These are phyloP conservation scores for Galerina sulciceps DNA, from an alignment of 768 basidiomycete genomes.

Conservation along the genomic window DNA sequence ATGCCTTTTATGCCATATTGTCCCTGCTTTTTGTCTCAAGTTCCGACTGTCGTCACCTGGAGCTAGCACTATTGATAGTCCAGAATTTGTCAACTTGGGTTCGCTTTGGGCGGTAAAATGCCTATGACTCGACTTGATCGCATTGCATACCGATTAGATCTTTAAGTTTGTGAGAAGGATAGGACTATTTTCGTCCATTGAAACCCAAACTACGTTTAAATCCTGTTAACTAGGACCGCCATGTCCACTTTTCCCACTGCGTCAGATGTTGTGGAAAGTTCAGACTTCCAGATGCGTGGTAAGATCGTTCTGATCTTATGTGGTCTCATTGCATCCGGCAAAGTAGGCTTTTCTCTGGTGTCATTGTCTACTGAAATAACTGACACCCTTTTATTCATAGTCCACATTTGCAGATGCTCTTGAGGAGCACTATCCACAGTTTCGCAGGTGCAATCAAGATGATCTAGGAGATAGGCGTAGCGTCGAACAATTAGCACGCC, in stretches of 20 bases:
- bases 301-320: slow-evolving; percentile 72
- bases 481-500: slow-evolving; percentile 66
- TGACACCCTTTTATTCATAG: slow-evolving; percentile 24
- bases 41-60: not conserved
- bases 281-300: slow-evolving; percentile 31
- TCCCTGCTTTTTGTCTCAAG: not conserved
- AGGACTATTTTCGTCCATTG: slow-evolving; percentile 7
- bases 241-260: slow-evolving; percentile 21
- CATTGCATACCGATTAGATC: slow-evolving; percentile 13
- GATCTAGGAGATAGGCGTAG: slow-evolving; percentile 68
- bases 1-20: slow-evolving; percentile 1
- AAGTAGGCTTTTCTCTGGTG: slow-evolving; percentile 43
- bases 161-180: slow-evolving; percentile 17
- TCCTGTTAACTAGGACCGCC: slow-evolving; percentile 14
- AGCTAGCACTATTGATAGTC: too few species aligned
- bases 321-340: slow-evolving; percentile 76
- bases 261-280: slow-evolving; percentile 14
- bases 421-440: slow-evolving; percentile 59
- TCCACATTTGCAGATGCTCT: slow-evolving; percentile 78
- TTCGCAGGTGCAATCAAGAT: slow-evolving; percentile 80
- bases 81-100: too few species aligned
- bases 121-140: not conserved
- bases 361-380: slow-evolving; percentile 12
- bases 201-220: slow-evolving; percentile 13
- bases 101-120: not conserved